These are phyloP conservation scores for Panellus pusillus DNA, from an alignment of 768 basidiomycete species.

Conservation along the genomic window DNA sequence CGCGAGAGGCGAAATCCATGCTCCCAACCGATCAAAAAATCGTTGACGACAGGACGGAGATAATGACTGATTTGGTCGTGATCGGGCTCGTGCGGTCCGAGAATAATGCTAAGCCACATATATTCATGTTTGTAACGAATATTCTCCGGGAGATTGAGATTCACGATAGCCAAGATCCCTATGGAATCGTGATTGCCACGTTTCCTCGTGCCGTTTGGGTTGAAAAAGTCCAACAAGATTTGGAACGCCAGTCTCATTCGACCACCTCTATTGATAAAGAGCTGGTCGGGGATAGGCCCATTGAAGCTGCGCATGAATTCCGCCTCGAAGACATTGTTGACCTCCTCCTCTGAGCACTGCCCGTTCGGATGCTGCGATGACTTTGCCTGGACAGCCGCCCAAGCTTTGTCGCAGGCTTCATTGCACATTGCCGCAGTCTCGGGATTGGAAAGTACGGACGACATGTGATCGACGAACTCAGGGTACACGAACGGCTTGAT, in stretches of 20 bases:
- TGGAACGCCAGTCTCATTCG: slow-evolving; percentile 24
- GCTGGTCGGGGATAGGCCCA: slow-evolving; percentile 23
- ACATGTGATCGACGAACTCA: slow-evolving; percentile 25
- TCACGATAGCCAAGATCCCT: slow-evolving; percentile 30
- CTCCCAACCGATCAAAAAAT: slow-evolving; percentile 22
- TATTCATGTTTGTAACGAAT: slow-evolving; percentile 31
- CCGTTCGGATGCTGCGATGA: slow-evolving; percentile 1
- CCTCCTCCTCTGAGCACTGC: slow-evolving; percentile 3
- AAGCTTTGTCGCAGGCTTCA: slow-evolving; percentile 20
- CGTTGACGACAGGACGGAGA: slow-evolving; percentile 28
- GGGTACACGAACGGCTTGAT: slow-evolving; percentile 20
- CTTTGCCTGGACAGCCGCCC: slow-evolving; percentile 6
- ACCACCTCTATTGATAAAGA: slow-evolving; percentile 24
- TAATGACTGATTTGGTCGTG: slow-evolving; percentile 28
- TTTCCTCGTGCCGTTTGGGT: slow-evolving; percentile 25
- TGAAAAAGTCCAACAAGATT: slow-evolving; percentile 32
- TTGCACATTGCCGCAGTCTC: slow-evolving; percentile 19
- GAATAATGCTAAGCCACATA: slow-evolving; percentile 31
- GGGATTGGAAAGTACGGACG: slow-evolving; percentile 21
- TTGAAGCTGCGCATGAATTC: slow-evolving; percentile 29
- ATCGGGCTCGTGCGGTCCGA: slow-evolving; percentile 28
- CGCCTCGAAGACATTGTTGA: slow-evolving; percentile 27
- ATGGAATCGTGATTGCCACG: slow-evolving; percentile 22
- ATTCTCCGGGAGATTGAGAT: slow-evolving; percentile 31
- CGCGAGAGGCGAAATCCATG: slow-evolving; percentile 15